phyloP scores from a whole-genome alignment of 2,329 filamentous ascomycete genomes.

The Curvularia hawaiiensis region DNA sequence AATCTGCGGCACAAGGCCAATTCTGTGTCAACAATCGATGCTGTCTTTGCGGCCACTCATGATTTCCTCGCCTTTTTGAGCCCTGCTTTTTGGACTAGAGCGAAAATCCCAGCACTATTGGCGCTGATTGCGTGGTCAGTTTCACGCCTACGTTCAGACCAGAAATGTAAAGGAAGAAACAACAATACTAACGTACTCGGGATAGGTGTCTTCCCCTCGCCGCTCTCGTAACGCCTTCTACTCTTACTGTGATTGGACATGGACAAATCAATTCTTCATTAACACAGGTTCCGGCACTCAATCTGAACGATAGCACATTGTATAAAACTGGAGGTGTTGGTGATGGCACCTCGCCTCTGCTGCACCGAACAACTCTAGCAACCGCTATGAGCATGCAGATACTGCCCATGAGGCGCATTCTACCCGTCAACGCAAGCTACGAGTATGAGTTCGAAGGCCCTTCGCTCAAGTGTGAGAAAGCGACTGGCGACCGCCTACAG shows the following conservation, averaged over 20 bases:
- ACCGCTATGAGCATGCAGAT: background rate
- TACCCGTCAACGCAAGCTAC: background rate
- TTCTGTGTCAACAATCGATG: background rate
- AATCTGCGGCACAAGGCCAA: background rate
- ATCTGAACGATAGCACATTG: background rate
- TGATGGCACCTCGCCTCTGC: background rate
- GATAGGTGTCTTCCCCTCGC: background rate
- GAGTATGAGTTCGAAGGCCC: background rate
- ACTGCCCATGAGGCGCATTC: background rate
- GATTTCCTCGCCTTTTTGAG: background rate
- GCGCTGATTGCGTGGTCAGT: background rate
- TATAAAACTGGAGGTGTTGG: background rate
- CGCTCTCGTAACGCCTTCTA: background rate
- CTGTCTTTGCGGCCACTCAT: background rate
- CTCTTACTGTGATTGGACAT: background rate
- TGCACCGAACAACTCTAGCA: background rate
- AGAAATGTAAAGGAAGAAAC: background rate
- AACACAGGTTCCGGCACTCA: background rate
- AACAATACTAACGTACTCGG: background rate
- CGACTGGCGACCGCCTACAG: background rate
- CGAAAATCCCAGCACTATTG: background rate
- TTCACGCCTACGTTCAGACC: background rate
- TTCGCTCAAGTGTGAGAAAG: background rate
- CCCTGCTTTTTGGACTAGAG: background rate
- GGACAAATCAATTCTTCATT: accelerated